Percentiles rank a stretch among this genome's conserved stretches.
These are phyloP conservation scores for Solanum etuberosum DNA, from an alignment of 257 asterid genomes.

Conservation along the genomic window DNA sequence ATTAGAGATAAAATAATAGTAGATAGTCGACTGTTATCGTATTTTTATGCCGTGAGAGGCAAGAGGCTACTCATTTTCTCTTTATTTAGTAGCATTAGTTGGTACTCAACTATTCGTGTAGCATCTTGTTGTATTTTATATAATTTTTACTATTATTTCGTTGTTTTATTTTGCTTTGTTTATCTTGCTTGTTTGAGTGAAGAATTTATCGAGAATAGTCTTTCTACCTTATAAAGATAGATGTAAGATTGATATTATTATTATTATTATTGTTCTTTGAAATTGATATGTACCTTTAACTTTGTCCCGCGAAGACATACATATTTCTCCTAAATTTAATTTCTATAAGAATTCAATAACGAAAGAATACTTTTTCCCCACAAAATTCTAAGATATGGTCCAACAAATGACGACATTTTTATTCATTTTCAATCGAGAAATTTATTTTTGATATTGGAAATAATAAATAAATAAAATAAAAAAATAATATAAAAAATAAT, in stretches of 20 bases:
- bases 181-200: neutral
- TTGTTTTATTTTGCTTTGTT: fast-evolving
- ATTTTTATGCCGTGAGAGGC: neutral
- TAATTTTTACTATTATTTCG: neutral
- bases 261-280: neutral
- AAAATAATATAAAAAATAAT: too few species aligned
- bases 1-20: fast-evolving
- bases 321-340: neutral
- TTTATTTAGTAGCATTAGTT: neutral
- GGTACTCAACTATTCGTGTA: neutral
- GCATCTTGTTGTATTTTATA: neutral
- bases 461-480: too few species aligned
- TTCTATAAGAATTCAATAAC: neutral
- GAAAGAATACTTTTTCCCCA: neutral
- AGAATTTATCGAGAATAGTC: neutral
- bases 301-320: neutral
- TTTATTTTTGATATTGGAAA: neutral
- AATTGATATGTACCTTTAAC: neutral
- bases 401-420: neutral
- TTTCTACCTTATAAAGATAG: neutral
- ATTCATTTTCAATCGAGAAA: neutral
- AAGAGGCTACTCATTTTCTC: neutral
- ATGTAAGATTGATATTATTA: neutral
- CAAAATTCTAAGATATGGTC: neutral
- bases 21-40: neutral